phyloP scores from a whole-genome alignment of 2,329 filamentous ascomycete genomes.

The Monilinia fructigena region DNA sequence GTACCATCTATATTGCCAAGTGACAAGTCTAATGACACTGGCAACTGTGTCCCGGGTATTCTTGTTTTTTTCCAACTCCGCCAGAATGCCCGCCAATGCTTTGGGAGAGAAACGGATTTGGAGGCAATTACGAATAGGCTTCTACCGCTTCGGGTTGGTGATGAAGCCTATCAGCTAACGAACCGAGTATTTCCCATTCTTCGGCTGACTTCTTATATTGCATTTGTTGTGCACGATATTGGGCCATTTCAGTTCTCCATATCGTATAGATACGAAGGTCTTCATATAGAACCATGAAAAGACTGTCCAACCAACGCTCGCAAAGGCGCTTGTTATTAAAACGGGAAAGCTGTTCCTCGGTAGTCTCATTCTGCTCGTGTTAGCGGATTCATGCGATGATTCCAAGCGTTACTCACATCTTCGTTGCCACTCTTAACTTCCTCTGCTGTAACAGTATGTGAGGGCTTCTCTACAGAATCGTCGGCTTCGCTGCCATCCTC shows the following conservation, averaged over 20 bases:
- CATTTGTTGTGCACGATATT: constrained; percentile 88
- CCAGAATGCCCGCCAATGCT: constrained; percentile 81
- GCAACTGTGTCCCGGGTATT: constrained; percentile 79
- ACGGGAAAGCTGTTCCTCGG: constrained; percentile 75
- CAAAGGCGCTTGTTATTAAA: constrained; percentile 97
- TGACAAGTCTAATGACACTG: constrained; percentile 85
- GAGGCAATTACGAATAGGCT: constrained; percentile 84
- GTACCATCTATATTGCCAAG: constrained; percentile 99
- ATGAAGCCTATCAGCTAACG: constrained; percentile 87
- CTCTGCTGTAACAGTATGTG: constrained; percentile 73
- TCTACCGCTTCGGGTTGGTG: constrained; percentile 89
- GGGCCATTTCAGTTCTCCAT: constrained; percentile 96
- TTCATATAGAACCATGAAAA: constrained; percentile 99
- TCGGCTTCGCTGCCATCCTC: constrained; percentile 35
- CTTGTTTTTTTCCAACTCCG: constrained; percentile 72
- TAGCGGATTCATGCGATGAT: constrained; percentile 35
- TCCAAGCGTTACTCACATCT: constrained; percentile 51
- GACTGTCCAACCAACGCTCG: constrained; percentile 95
- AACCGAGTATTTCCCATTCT: constrained; percentile 97
- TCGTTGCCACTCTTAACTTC: constrained; percentile 74
- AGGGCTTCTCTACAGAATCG: constrained; percentile 69
- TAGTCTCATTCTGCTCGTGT: constrained; percentile 54
- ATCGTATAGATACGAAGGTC: constrained; percentile 98
- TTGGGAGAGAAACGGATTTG: constrained; percentile 89
- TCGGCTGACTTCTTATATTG: constrained; percentile 96